Conservation (phyloP, 2,329 filamentous ascomycete genomes). For the Elsinoe perseae region DNA sequence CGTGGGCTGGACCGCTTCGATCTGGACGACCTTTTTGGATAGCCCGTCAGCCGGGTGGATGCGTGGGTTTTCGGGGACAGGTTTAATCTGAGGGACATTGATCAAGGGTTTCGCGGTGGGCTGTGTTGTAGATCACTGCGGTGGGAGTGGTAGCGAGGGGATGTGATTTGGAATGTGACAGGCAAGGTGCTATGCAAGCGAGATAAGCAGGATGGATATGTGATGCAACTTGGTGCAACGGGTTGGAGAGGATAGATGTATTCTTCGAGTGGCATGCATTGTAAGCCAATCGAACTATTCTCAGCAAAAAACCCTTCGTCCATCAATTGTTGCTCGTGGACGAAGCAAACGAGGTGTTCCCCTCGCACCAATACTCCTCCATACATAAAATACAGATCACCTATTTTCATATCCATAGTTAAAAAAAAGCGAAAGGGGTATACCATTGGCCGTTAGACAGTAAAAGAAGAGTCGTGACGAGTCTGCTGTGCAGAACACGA, state of each 20-base stretch:
- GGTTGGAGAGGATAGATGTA: not conserved
- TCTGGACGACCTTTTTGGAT: not conserved
- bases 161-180: not conserved
- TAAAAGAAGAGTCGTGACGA: slow-evolving; percentile 14
- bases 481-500: slow-evolving; percentile 9
- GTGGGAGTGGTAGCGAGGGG: not conserved
- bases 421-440: slow-evolving; percentile 7
- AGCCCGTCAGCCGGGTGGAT: not conserved
- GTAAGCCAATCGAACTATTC: not conserved
- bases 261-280: not conserved
- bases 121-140: slow-evolving; percentile 6
- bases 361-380: not conserved
- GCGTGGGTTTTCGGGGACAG: no score
- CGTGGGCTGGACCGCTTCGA: not conserved
- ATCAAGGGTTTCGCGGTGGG: not conserved
- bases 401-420: slow-evolving; percentile 1
- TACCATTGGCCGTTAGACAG: slow-evolving; percentile 14
- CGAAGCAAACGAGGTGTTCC: not conserved
- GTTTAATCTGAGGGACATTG: no score
- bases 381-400: not conserved
- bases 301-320: not conserved
- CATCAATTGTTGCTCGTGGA: slow-evolving; percentile 4
- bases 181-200: not conserved
- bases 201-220: not conserved
- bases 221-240: not conserved